Percentiles rank a stretch among this genome's conserved stretches.
These are phyloP conservation scores for Lentinula detonsa DNA, from an alignment of 768 basidiomycete species.

Conservation along the genomic window DNA sequence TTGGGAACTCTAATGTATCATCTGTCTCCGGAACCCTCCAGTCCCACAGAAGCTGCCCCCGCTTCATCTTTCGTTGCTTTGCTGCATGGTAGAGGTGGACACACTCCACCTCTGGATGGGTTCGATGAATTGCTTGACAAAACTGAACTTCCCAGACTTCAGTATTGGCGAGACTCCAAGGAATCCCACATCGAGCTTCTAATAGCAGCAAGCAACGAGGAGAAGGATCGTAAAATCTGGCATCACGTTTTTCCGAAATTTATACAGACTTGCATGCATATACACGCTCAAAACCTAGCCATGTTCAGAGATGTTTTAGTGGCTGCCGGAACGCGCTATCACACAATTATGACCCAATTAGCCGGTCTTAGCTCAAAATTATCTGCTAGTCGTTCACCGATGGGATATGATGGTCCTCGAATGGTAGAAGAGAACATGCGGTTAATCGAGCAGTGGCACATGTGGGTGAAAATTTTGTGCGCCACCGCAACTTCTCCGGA, in stretches of 20 bases:
- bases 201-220: constrained; percentile 65
- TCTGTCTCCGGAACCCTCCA: constrained; percentile 27
- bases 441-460: constrained; percentile 72
- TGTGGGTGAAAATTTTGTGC: constrained; percentile 83
- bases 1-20: constrained; percentile 45
- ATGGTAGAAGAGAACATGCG: constrained; percentile 29
- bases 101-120: constrained; percentile 47
- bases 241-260: constrained; percentile 64
- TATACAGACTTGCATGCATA: constrained; percentile 49
- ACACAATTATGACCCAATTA: constrained; percentile 64
- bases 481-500: constrained; percentile 72
- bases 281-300: constrained; percentile 35
- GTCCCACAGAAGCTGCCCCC: constrained; percentile 20
- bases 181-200: constrained; percentile 53
- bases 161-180: constrained; percentile 58
- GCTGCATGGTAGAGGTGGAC: constrained; percentile 43
- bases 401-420: background rate
- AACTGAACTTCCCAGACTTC: constrained; percentile 52
- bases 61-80: constrained; percentile 41
- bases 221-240: constrained; percentile 71
- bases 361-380: constrained; percentile 63
- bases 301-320: constrained; percentile 61
- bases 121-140: constrained; percentile 64
- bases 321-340: constrained; percentile 64
- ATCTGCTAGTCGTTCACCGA: constrained; percentile 37